These are phyloP conservation scores for Sabuloglossum arenarium DNA, from an alignment of 495 filamentous ascomycete genomes.

Conservation along the genomic window DNA sequence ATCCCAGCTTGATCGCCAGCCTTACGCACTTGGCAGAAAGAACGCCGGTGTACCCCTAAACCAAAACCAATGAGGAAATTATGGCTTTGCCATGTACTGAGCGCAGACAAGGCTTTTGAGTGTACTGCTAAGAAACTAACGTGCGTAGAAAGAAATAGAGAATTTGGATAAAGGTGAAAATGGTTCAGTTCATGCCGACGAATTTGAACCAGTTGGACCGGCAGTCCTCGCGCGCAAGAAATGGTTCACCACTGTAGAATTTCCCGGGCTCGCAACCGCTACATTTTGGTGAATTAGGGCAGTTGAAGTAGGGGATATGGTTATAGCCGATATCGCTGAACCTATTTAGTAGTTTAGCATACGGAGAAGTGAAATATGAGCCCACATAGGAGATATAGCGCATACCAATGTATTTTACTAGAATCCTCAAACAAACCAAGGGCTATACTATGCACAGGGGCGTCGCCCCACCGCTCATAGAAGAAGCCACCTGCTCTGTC, in stretches of 20 bases:
- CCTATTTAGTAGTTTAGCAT: conserved; percentile 26
- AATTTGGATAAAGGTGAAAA: background rate
- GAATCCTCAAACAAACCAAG: conserved; percentile 82
- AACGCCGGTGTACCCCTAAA: background rate
- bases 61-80: no score
- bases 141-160: background rate
- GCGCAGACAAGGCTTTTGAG: no score
- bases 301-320: conserved; percentile 97
- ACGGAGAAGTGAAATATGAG: background rate
- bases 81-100: no score
- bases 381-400: conserved; percentile 3
- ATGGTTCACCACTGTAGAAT: conserved; percentile 72
- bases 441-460: conserved; percentile 92
- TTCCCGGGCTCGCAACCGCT: conserved; percentile 66
- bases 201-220: conserved; percentile 93
- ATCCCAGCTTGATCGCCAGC: background rate
- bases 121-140: no score
- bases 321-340: conserved; percentile 99
- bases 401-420: conserved; percentile 85
- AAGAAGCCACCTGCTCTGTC: conserved; percentile 94
- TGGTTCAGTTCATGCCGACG: conserved; percentile 50
- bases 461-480: conserved; percentile 98
- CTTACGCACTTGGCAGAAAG: background rate
- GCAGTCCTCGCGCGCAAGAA: conserved; percentile 80
- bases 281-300: conserved; percentile 90